Conservation (phyloP, 1,284 basidiomycete species). For the Puccinia hordei region DNA sequence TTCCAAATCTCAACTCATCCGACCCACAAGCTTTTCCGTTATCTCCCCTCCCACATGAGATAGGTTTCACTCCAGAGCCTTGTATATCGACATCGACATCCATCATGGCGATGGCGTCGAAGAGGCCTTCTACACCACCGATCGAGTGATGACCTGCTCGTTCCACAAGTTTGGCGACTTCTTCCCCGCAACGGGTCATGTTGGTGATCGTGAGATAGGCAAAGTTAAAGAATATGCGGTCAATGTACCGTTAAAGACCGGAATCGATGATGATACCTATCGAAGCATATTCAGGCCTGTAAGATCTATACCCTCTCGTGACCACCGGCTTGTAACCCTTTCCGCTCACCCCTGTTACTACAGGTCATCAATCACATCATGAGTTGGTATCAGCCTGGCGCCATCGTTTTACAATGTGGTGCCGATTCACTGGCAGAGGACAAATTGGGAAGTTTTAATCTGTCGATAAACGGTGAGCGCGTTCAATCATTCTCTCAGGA, state of each 20-base stretch:
- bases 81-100: slow-evolving; percentile 97
- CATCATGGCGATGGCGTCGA: slow-evolving; percentile 99
- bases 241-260: slow-evolving; percentile 91
- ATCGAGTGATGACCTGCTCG: slow-evolving; percentile 91
- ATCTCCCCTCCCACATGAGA: not conserved
- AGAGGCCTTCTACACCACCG: slow-evolving; percentile 96
- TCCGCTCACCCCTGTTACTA: slow-evolving; percentile 43
- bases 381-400: slow-evolving; percentile 85
- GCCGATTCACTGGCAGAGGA: slow-evolving; percentile 93
- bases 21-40: not conserved
- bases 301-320: slow-evolving; percentile 58
- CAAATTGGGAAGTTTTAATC: slow-evolving; percentile 93
- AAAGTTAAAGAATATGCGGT: slow-evolving; percentile 86
- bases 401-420: slow-evolving; percentile 90
- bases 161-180: slow-evolving; percentile 95
- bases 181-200: slow-evolving; percentile 77
- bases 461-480: slow-evolving; percentile 78
- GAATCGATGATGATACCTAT: slow-evolving; percentile 77
- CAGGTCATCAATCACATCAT: slow-evolving; percentile 83
- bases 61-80: slow-evolving; percentile 72
- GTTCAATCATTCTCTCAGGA: not conserved
- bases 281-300: slow-evolving; percentile 85
- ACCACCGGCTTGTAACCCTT: not conserved
- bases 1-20: not conserved
- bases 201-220: slow-evolving; percentile 76